A percentile compares a stretch with the other conserved stretches of the same genome.
Conservation (phyloP, 257 asterid species). For the Marsdenia floribunda region DNA sequence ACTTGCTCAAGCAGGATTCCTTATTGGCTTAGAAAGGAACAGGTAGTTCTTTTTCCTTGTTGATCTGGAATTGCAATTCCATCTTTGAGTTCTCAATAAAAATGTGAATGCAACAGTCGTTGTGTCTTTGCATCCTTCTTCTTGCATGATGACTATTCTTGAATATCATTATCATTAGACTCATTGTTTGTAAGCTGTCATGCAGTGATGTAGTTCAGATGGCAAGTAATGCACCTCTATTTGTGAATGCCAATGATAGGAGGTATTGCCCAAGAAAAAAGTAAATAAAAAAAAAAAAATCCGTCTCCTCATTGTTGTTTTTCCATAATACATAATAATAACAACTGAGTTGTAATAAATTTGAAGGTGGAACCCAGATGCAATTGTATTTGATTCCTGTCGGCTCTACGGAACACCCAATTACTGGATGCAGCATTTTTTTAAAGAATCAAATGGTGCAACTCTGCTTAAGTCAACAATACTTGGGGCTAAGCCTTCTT, state of each 20-base stretch:
- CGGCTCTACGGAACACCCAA: conserved; percentile 81
- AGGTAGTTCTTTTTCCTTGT: conserved; percentile 31
- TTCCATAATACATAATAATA: neutral
- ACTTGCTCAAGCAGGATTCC: conserved; percentile 88
- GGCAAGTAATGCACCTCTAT: conserved; percentile 95
- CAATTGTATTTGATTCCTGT: conserved; percentile 78
- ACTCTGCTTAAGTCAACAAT: conserved; percentile 49
- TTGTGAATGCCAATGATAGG: conserved; percentile 66
- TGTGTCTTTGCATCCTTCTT: neutral
- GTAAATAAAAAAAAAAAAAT: too few species aligned
- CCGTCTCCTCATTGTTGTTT: neutral
- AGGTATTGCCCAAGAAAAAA: conserved; percentile 34
- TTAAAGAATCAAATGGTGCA: conserved; percentile 83
- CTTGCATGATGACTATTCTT: neutral
- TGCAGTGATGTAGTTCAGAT: conserved; percentile 75
- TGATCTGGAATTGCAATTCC: neutral
- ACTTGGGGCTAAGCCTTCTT: conserved; percentile 33
- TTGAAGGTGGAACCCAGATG: conserved; percentile 80
- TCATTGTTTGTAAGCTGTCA: neutral
- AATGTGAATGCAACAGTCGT: neutral
- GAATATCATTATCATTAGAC: neutral
- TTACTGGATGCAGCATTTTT: conserved; percentile 91
- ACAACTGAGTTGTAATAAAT: neutral
- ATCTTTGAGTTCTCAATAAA: too few species aligned
- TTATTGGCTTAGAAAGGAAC: conserved; percentile 77